phyloP scores from a whole-genome alignment of 2,329 filamentous ascomycete species.

The Alternaria novae-zelandiae region DNA sequence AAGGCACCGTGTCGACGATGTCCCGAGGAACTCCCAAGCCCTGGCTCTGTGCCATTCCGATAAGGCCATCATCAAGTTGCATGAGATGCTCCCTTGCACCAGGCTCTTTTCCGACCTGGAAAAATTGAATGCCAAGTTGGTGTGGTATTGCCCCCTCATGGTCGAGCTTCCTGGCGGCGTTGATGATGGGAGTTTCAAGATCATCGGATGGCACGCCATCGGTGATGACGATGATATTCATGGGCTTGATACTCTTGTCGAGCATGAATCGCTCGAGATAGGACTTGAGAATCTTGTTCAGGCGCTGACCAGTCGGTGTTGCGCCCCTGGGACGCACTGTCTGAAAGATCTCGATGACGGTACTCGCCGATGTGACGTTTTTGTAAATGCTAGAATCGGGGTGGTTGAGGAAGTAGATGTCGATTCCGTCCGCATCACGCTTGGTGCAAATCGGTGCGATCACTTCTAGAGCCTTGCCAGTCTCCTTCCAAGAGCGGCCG shows the following conservation, averaged over 20 bases:
- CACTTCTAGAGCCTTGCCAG: slow-evolving; percentile 69
- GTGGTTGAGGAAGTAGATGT: slow-evolving; percentile 90
- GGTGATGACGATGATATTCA: slow-evolving; percentile 93
- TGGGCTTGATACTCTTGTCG: slow-evolving; percentile 68
- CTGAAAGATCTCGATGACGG: slow-evolving; percentile 74
- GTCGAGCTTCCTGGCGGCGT: slow-evolving; percentile 73
- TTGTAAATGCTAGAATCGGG: slow-evolving; percentile 64
- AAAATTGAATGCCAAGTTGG: slow-evolving; percentile 94
- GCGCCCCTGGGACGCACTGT: slow-evolving; percentile 67
- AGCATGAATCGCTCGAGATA: slow-evolving; percentile 68
- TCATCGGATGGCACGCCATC: slow-evolving; percentile 86
- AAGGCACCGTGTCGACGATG: slow-evolving; percentile 91
- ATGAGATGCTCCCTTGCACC: slow-evolving; percentile 69
- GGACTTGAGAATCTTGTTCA: slow-evolving; percentile 73
- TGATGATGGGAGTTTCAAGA: slow-evolving; percentile 69
- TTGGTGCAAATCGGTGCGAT: slow-evolving; percentile 83
- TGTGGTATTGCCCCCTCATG: slow-evolving; percentile 71
- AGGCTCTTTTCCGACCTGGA: slow-evolving; percentile 82
- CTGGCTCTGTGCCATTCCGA: slow-evolving; percentile 55
- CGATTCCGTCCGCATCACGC: slow-evolving; percentile 83
- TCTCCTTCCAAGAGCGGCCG: slow-evolving; percentile 77
- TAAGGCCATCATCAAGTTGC: slow-evolving; percentile 76
- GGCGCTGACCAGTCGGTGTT: slow-evolving; percentile 77
- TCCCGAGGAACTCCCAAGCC: slow-evolving; percentile 69
- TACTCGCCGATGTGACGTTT: slow-evolving; percentile 64